These are phyloP conservation scores for Kwoniella botswanensis DNA, from an alignment of 768 basidiomycete species.

Conservation along the genomic window DNA sequence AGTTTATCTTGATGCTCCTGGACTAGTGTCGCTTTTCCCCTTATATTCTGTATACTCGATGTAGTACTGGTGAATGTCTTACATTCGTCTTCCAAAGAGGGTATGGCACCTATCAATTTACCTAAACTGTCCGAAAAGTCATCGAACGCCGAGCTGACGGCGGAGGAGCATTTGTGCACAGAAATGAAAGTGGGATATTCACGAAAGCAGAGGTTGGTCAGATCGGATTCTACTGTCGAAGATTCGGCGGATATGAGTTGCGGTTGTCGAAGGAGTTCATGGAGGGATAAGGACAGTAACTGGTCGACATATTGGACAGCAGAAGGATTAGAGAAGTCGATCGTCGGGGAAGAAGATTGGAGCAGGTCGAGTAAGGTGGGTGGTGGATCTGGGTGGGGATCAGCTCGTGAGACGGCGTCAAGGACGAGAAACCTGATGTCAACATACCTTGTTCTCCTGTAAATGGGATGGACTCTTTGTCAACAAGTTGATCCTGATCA, in stretches of 20 bases:
- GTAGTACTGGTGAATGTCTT: constrained; percentile 76
- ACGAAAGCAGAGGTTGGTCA: constrained; percentile 85
- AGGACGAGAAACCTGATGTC: no score
- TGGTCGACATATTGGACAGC: constrained; percentile 66
- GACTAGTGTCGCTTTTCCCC: constrained; percentile 79
- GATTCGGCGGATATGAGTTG: constrained; percentile 78
- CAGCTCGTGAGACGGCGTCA: no score
- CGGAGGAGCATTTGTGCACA: constrained; percentile 78
- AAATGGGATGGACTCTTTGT: not conserved
- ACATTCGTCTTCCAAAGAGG: constrained; percentile 75
- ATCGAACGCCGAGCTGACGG: constrained; percentile 72
- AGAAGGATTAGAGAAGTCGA: constrained; percentile 31
- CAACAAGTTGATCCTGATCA: no score
- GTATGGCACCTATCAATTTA: constrained; percentile 69
- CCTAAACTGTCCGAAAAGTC: constrained; percentile 77
- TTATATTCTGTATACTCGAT: constrained; percentile 69
- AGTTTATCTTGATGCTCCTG: constrained; percentile 93
- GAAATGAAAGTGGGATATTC: constrained; percentile 91
- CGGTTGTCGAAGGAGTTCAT: constrained; percentile 75
- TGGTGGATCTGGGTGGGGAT: not conserved
- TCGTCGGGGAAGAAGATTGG: constrained; percentile 9
- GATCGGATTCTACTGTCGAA: constrained; percentile 82
- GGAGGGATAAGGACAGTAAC: constrained; percentile 70
- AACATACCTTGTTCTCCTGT: constrained; percentile 2
- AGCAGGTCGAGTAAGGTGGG: constrained; percentile 33